Conservation (phyloP, 2,329 filamentous ascomycete species). For the Ramularia endophylla region DNA sequence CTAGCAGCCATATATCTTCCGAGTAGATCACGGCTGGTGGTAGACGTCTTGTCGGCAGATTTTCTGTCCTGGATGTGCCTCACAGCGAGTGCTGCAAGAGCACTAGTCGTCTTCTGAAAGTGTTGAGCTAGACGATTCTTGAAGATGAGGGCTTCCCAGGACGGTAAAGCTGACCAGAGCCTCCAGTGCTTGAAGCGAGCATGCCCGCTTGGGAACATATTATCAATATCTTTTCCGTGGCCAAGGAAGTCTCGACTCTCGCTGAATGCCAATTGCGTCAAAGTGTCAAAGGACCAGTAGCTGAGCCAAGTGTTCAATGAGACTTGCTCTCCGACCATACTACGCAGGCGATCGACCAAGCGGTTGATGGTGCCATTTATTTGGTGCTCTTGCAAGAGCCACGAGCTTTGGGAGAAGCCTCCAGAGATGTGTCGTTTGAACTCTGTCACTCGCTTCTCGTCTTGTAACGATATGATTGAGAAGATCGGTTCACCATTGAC, state of each 20-base stretch:
- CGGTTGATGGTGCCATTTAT: slow-evolving; percentile 7
- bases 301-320: slow-evolving; percentile 7
- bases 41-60: not conserved
- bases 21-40: slow-evolving; percentile 1
- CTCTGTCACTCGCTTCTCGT: slow-evolving; percentile 11
- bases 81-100: slow-evolving; percentile 5
- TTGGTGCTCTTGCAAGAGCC: slow-evolving; percentile 12
- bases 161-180: slow-evolving; percentile 6
- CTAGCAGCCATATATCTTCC: slow-evolving; percentile 9
- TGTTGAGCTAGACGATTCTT: slow-evolving; percentile 8
- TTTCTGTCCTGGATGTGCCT: slow-evolving; percentile 4
- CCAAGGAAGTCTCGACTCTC: slow-evolving; percentile 7
- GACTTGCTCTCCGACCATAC: not conserved
- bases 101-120: slow-evolving; percentile 1
- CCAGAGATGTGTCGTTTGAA: slow-evolving; percentile 10
- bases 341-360: slow-evolving; percentile 7
- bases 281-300: slow-evolving; percentile 12
- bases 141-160: slow-evolving; percentile 7
- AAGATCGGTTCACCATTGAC: slow-evolving; percentile 9
- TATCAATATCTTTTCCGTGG: slow-evolving; percentile 8
- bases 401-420: slow-evolving; percentile 11
- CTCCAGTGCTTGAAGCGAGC: slow-evolving; percentile 11
- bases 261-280: slow-evolving; percentile 11
- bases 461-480: slow-evolving; percentile 6
- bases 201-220: slow-evolving; percentile 3